Evolutionary conservation across 495 filamentous ascomycete genomes (phyloP).

Genomic region (Aspergillus steynii): DNA sequence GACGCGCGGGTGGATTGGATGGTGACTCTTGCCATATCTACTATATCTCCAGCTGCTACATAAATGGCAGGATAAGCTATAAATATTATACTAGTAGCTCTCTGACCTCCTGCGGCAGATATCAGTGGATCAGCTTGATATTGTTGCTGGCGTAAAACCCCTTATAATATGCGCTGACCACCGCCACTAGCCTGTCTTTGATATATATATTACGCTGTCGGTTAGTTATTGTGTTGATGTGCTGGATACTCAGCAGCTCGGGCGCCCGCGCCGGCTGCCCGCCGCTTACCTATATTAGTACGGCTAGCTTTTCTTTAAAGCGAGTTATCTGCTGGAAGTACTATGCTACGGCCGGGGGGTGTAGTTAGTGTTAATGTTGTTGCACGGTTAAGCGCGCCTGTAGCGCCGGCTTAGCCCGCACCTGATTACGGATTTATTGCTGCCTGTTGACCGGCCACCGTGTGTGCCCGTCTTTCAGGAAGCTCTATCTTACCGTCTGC

Average conservation of each 20-base stretch:
- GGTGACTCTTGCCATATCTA: not conserved
- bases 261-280: slow-evolving; percentile 26
- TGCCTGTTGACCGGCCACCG: slow-evolving; percentile 4
- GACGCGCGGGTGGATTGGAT: too few species aligned
- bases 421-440: slow-evolving; percentile 4
- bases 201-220: slow-evolving; percentile 8
- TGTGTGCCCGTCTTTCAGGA: slow-evolving; percentile 8
- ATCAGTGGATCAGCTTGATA: slow-evolving; percentile 19
- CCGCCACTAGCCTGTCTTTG: not conserved
- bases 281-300: slow-evolving; percentile 24
- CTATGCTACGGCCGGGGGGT: not conserved
- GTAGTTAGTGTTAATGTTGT: too few species aligned
- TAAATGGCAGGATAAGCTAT: slow-evolving; percentile 22
- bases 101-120: slow-evolving; percentile 18
- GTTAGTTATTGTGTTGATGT: slow-evolving; percentile 18
- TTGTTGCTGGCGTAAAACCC: slow-evolving; percentile 10
- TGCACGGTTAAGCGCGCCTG: slow-evolving; percentile 10
- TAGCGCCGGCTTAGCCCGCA: slow-evolving; percentile 6
- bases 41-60: slow-evolving; percentile 14
- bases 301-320: slow-evolving; percentile 25
- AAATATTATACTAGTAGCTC: slow-evolving; percentile 27
- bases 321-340: slow-evolving; percentile 3
- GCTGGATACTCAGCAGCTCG: slow-evolving; percentile 28
- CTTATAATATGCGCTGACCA: slow-evolving; percentile 6
- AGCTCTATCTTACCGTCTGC: slow-evolving; percentile 3